Conservation (phyloP, 352 stramenopile species). For the Phytophthora sp. region DNA sequence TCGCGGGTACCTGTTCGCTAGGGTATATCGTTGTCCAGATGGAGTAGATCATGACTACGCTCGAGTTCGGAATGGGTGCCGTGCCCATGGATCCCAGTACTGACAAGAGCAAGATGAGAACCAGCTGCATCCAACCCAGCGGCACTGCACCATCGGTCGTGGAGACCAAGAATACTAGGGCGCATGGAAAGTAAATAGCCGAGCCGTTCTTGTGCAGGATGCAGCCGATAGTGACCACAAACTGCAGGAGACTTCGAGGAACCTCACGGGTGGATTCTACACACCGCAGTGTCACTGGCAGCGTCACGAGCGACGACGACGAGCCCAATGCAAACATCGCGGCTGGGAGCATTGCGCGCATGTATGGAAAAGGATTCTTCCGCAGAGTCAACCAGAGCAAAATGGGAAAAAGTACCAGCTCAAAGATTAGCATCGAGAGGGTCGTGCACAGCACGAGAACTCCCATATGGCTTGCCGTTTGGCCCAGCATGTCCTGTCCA, state of each 20-base stretch:
- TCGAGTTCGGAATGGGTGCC: slow-evolving; percentile 72
- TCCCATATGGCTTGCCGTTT: slow-evolving; percentile 56
- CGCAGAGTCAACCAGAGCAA: slow-evolving; percentile 51
- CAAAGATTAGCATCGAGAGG: slow-evolving; percentile 50
- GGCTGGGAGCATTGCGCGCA: slow-evolving; percentile 66
- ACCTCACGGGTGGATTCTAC: slow-evolving; percentile 67
- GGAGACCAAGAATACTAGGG: slow-evolving; percentile 70
- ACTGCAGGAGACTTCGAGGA: slow-evolving; percentile 59
- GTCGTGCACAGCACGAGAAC: slow-evolving; percentile 65
- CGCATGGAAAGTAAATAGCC: slow-evolving; percentile 74
- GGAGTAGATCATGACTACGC: slow-evolving; percentile 78
- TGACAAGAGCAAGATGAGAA: slow-evolving; percentile 69
- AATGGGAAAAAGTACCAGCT: slow-evolving; percentile 62
- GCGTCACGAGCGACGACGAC: slow-evolving; percentile 67
- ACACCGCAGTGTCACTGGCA: slow-evolving; percentile 72
- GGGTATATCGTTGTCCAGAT: slow-evolving; percentile 78
- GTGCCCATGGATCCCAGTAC: slow-evolving; percentile 66
- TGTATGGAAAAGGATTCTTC: slow-evolving; percentile 65
- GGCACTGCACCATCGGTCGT: slow-evolving; percentile 46
- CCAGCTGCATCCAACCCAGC: slow-evolving; percentile 52
- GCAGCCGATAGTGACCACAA: slow-evolving; percentile 76
- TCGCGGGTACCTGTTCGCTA: slow-evolving; percentile 52
- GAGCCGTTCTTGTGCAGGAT: slow-evolving; percentile 83
- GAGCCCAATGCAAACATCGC: slow-evolving; percentile 73
- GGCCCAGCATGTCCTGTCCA: slow-evolving; percentile 46